Base-by-base conservation (phyloP, 1,284 basidiomycete species). In the Mycena sp. region DNA sequence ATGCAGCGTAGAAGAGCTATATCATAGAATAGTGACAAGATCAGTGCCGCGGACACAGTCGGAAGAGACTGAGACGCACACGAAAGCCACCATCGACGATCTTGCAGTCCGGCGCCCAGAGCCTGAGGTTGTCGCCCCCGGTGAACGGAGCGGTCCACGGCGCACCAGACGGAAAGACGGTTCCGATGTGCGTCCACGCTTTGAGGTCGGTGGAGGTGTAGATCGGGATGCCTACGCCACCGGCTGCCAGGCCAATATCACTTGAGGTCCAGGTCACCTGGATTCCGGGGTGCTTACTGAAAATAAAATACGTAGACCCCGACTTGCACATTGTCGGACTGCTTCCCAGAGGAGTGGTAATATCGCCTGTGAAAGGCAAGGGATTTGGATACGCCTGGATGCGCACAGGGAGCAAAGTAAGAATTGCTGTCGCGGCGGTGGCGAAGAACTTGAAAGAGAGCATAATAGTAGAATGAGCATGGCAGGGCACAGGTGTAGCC, bases 91-190 rank as follows among this genome's bases (percentile, higher is more conserved):
- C 60, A 20, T 62, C 25, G 11, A 46, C 44, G 6, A 62, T 14
- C 25, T 48, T 68, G 59, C 66, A 68, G 59, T 68, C 66, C 3
- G 66, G 66, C 8, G 66, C 66, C 66, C 66, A 68, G 14, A 68
- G 46, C 25, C n/a, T 52, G 46, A 20, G 11, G 34, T 62, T 54
- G 20, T 30, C 34, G 8, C 39, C 41, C 6, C 66, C 66, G 7
- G 66, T 68, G 52, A 54, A 68, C 37, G 16, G 30, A 38, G 25
- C 66, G 4, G 66, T 68, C 66, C 66, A 68, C 9, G 46, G 34
- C 34, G 66, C 66, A 39, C 66, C 66, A 18, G 61, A 30, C 6
- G 66, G 66, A 14, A 22, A 68, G 30, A 68, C 66, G 5, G 13
- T 1, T 4, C 66, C 66, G 4, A 22, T 16, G 2, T 18, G 30